A percentile compares a stretch with the other conserved stretches of the same genome.
Conservation (phyloP, 176 grass and related monocot genomes). For the Oropetium thomaeum region DNA sequence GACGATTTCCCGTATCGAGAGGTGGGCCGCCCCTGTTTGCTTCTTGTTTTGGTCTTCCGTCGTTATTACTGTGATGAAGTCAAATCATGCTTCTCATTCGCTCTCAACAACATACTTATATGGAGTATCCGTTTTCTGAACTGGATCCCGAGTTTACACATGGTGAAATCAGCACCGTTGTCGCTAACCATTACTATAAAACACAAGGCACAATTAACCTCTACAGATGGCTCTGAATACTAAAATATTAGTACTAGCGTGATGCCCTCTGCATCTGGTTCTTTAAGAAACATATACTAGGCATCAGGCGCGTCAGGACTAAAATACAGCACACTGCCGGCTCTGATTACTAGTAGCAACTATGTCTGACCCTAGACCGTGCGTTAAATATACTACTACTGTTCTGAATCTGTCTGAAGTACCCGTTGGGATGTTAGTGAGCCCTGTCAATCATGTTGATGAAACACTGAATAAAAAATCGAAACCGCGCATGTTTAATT, state of each 20-base stretch:
- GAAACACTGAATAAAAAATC: not conserved
- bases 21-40: conserved; percentile 56
- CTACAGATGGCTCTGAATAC: not conserved
- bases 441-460: not conserved
- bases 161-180: not conserved
- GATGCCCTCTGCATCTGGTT: conserved; percentile 19
- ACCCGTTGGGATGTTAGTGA: conserved; percentile 26
- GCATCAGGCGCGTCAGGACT: conserved; percentile 6
- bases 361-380: conserved; percentile 8
- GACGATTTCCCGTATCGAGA: conserved; percentile 95
- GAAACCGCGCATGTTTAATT: conserved; percentile 4
- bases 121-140: not conserved
- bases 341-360: conserved; percentile 33
- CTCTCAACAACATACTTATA: not conserved
- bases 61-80: conserved; percentile 11
- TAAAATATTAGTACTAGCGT: too few relatives aligned
- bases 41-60: not conserved
- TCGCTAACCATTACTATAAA: not conserved
- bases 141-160: conserved; percentile 17
- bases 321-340: conserved; percentile 30
- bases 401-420: conserved; percentile 24
- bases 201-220: not conserved
- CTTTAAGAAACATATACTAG: conserved; percentile 1
- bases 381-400: conserved; percentile 37
- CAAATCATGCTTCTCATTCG: conserved; percentile 14